phyloP scores from a whole-genome alignment of 2,329 filamentous ascomycete species.

The Aureobasidium sp. region DNA sequence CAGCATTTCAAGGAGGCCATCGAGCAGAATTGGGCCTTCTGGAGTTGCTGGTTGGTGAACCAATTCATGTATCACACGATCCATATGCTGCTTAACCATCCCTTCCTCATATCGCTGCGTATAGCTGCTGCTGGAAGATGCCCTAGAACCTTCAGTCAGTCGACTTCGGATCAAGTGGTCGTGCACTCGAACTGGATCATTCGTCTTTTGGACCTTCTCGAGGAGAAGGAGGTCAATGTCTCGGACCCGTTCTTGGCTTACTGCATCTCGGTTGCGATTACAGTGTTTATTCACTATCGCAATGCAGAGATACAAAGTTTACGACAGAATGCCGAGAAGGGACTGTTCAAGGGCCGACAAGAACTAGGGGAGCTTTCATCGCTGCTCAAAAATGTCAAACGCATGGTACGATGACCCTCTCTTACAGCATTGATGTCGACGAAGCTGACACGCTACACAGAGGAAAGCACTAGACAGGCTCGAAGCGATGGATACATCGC shows the following conservation, averaged over 20 bases:
- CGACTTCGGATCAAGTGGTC: slow-evolving; percentile 3
- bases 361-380: background rate
- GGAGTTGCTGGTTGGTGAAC: slow-evolving; percentile 5
- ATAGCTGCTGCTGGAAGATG: background rate
- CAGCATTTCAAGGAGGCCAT: slow-evolving; percentile 8
- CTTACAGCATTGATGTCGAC: background rate
- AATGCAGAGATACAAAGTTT: background rate
- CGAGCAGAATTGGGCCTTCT: slow-evolving; percentile 7
- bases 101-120: slow-evolving; percentile 5
- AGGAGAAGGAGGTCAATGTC: background rate
- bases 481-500: background rate
- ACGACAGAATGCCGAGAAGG: slow-evolving; percentile 6
- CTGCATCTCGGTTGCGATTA: slow-evolving; percentile 3
- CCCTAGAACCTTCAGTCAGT: slow-evolving; percentile 8
- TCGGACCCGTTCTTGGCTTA: slow-evolving; percentile 8
- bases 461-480: slow-evolving; percentile 6
- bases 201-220: background rate
- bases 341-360: slow-evolving; percentile 7
- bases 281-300: slow-evolving; percentile 9
- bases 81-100: slow-evolving; percentile 8
- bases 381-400: slow-evolving; percentile 6
- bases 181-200: slow-evolving; percentile 12
- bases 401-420: background rate
- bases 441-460: background rate
- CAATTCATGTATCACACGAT: slow-evolving; percentile 13